Percentiles rank a stretch among this genome's conserved stretches.
These are phyloP conservation scores for Pezicula radicicola DNA, from an alignment of 2,329 filamentous ascomycete genomes.

Conservation along the genomic window DNA sequence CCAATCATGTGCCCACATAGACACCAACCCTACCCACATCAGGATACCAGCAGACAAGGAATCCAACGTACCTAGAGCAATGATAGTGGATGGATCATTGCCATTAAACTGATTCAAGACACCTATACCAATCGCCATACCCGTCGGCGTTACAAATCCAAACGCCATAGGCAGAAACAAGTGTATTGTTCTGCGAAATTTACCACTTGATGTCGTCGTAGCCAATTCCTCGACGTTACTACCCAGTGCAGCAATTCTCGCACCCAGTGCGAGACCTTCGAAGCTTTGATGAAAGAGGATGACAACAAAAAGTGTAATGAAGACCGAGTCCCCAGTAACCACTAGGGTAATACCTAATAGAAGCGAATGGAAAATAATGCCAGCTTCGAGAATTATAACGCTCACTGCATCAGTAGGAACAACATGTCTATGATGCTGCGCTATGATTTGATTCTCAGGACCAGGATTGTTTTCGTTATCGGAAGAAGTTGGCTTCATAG, in stretches of 20 bases:
- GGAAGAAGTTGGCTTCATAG: too few relatives aligned
- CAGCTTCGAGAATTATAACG: constrained; percentile 68
- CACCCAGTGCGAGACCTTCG: constrained; percentile 71
- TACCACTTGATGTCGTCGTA: constrained; percentile 26
- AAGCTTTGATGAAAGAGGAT: constrained; percentile 80
- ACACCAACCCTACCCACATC: constrained; percentile 75
- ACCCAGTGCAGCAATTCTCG: constrained; percentile 56
- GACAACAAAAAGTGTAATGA: constrained; percentile 58
- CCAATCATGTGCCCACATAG: constrained; percentile 80
- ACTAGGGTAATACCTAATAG: constrained; percentile 62
- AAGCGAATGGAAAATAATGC: constrained; percentile 73
- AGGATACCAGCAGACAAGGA: constrained; percentile 73
- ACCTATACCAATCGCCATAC: constrained; percentile 78
- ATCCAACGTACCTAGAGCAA: constrained; percentile 72
- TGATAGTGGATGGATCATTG: constrained; percentile 63
- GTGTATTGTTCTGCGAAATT: too few relatives aligned
- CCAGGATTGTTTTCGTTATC: too few relatives aligned
- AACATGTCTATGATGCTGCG: background rate
- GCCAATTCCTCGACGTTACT: constrained; percentile 31
- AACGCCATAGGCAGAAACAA: constrained; percentile 61
- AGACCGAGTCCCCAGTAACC: constrained; percentile 54
- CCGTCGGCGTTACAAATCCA: constrained; percentile 69
- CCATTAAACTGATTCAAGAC: constrained; percentile 71
- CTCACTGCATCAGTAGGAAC: constrained; percentile 45
- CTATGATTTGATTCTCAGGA: background rate